A percentile compares a stretch with the other conserved stretches of the same genome.
Evolutionary conservation across 306 rosid genomes (phyloP).

Genomic region (Carpinus fangiana): DNA sequence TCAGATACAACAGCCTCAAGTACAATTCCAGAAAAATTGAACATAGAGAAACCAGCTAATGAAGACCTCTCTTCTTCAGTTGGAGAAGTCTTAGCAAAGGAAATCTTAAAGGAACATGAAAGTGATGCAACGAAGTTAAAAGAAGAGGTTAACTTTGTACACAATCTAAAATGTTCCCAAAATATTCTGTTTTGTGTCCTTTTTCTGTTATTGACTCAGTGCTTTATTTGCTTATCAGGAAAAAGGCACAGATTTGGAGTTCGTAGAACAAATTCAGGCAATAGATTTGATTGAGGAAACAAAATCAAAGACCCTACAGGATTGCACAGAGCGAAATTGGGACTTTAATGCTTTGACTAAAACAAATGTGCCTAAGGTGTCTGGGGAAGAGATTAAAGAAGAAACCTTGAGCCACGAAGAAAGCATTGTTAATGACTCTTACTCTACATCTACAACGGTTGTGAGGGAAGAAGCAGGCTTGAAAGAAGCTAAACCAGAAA

Average conservation of each 20-base stretch:
- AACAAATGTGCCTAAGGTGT: constrained; percentile 7
- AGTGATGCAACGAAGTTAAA: not conserved
- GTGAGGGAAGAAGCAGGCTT: too few species aligned
- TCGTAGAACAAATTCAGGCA: constrained; percentile 22
- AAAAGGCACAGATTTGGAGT: constrained; percentile 10
- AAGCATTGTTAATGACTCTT: constrained; percentile 1
- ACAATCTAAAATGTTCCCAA: not conserved
- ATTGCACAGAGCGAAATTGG: constrained; percentile 9
- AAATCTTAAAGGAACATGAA: constrained; percentile 19
- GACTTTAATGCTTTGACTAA: constrained; percentile 7
- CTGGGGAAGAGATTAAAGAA: constrained; percentile 11
- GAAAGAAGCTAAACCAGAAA: too few species aligned
- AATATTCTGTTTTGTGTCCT: not conserved
- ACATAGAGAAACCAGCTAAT: constrained; percentile 20
- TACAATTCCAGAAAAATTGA: constrained; percentile 5
- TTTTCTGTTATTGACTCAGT: not conserved
- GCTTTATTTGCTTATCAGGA: constrained; percentile 20
- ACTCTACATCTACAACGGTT: not conserved
- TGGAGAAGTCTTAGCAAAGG: not conserved
- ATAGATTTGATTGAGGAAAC: constrained; percentile 12
- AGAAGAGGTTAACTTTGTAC: constrained; percentile 27
- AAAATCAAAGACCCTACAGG: constrained; percentile 18
- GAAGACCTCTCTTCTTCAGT: constrained; percentile 16
- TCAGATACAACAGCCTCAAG: constrained; percentile 9
- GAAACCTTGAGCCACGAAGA: constrained; percentile 5